These are phyloP conservation scores for Candida sanyiensis DNA, from an alignment of 805 yeast genomes.

Conservation along the genomic window DNA sequence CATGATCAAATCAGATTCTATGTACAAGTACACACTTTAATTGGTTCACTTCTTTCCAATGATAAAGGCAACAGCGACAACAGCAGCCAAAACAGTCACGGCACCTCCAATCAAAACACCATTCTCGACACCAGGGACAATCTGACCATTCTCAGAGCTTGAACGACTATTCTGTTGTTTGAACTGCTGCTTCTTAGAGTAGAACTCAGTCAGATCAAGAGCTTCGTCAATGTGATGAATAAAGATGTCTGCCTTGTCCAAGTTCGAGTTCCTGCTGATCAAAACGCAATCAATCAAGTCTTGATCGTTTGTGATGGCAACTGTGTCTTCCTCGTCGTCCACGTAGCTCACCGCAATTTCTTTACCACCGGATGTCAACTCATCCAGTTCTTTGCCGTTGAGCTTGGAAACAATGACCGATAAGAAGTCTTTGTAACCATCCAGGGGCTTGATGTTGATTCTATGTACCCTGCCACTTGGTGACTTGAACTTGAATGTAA, in stretches of 20 bases:
- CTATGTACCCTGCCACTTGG: slow-evolving; percentile 71
- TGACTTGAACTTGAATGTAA: slow-evolving; percentile 70
- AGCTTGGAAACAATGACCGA: slow-evolving; percentile 34
- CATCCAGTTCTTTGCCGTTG: slow-evolving; percentile 30
- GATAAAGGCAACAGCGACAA: slow-evolving; percentile 50
- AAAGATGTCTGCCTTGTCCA: slow-evolving; percentile 64
- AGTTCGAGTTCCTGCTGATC: slow-evolving; percentile 41
- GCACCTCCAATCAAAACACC: slow-evolving; percentile 61
- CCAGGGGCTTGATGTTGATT: slow-evolving; percentile 49
- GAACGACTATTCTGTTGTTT: slow-evolving; percentile 4
- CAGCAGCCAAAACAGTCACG: slow-evolving; percentile 51
- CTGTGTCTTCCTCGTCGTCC: slow-evolving; percentile 82
- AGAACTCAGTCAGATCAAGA: slow-evolving; percentile 25
- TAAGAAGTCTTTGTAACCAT: slow-evolving; percentile 48
- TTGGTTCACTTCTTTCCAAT: slow-evolving; percentile 27
- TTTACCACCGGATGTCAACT: slow-evolving; percentile 28
- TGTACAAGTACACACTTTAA: too few relatives aligned
- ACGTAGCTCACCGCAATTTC: slow-evolving; percentile 64
- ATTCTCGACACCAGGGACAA: slow-evolving; percentile 52
- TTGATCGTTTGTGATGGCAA: slow-evolving; percentile 66
- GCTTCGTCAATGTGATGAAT: slow-evolving; percentile 61
- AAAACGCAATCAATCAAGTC: slow-evolving; percentile 72
- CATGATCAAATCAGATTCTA: too few relatives aligned
- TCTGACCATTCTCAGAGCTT: slow-evolving; percentile 11
- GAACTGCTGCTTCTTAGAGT: slow-evolving; percentile 15